Base-by-base conservation (phyloP, 192 early-diverging fungal species). In the Obelidium mucronatum region DNA sequence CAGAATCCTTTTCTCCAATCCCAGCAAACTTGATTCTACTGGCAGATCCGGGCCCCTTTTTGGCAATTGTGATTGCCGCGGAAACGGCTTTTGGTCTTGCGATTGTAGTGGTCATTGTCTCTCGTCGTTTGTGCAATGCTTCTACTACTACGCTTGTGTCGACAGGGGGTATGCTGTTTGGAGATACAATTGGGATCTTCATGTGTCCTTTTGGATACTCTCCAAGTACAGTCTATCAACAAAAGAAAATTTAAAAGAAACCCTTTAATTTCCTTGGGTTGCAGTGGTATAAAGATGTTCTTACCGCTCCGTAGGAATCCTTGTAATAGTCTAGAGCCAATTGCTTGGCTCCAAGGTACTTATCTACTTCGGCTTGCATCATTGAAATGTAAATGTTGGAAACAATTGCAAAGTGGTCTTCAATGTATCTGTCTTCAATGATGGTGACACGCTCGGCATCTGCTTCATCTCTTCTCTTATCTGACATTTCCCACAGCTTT, bases 311-410 rank as follows among this genome's bases (percentile, higher is more conserved):
- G 68, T 82, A 77, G 0, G 84, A 75, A 73, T 90, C 89, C 40
- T 77, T 75, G 55, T 74, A 90, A 67, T 85, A 90, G 54, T 90
- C 89, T n/a, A 69, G 26, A 6, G 85, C 78, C 3, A 89, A 33
- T 48, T 83, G 79, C 72, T 73, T 81, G 2, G 87, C 90, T 13
- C 76, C 74, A 11, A 81, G 28, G 40, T 79, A 87, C 51, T 82
- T 73, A 68, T 90, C 89, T 28, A 86, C 82, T 65, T 90, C 89
- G 1, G 81, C 85, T 75, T 90, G 89, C 72, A 90, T 80, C 78
- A 89, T 84, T 2, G 79, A 77, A 40, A 90, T 78, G 77, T 83
- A 89, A 4, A 88, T 74, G 63, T 89, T 87, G 53, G 73, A 59
- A 6, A 87, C 31, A 44, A 89, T 86, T 3, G 75, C 64, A 65